These are phyloP conservation scores for Helicosporidium sp. DNA, from an alignment of 139 green algal species.

Conservation along the genomic window DNA sequence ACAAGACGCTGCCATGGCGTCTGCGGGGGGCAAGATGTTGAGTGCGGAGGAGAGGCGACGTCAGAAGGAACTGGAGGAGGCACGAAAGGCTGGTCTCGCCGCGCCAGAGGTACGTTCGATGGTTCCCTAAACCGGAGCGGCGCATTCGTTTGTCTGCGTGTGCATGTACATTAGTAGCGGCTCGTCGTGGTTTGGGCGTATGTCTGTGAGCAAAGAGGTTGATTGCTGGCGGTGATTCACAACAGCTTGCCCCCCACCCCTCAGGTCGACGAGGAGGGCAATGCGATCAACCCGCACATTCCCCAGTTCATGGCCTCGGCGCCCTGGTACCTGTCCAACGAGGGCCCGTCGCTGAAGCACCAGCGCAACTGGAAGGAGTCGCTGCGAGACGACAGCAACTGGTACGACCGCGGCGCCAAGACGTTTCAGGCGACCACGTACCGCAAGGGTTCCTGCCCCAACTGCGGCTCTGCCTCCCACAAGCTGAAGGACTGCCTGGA, in stretches of 20 bases:
- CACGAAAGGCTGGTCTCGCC: slow-evolving; percentile 80
- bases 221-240: too few relatives aligned
- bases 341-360: slow-evolving; percentile 83
- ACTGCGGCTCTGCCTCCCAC: slow-evolving; percentile 89
- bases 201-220: too few relatives aligned
- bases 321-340: slow-evolving; percentile 89
- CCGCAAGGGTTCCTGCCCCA: slow-evolving; percentile 85
- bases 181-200: too few relatives aligned
- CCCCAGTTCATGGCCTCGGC: slow-evolving; percentile 93
- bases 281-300: slow-evolving; percentile 98
- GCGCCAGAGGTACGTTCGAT: slow-evolving; percentile 66
- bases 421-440: slow-evolving; percentile 84
- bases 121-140: too few relatives aligned
- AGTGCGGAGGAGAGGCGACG: slow-evolving; percentile 14
- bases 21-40: slow-evolving; percentile 3
- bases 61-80: slow-evolving; percentile 78
- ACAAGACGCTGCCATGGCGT: too few relatives aligned
- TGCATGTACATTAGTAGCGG: too few relatives aligned
- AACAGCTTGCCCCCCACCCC: background rate
- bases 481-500: slow-evolving; percentile 91
- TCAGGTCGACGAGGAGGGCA: slow-evolving; percentile 86
- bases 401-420: slow-evolving; percentile 84
- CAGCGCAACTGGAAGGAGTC: slow-evolving; percentile 83
- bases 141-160: too few relatives aligned
- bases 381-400: slow-evolving; percentile 34